A percentile compares a stretch with the other conserved stretches of the same genome.
These are phyloP conservation scores for Corymbia maculata DNA, from an alignment of 345 rosid species.

Conservation along the genomic window DNA sequence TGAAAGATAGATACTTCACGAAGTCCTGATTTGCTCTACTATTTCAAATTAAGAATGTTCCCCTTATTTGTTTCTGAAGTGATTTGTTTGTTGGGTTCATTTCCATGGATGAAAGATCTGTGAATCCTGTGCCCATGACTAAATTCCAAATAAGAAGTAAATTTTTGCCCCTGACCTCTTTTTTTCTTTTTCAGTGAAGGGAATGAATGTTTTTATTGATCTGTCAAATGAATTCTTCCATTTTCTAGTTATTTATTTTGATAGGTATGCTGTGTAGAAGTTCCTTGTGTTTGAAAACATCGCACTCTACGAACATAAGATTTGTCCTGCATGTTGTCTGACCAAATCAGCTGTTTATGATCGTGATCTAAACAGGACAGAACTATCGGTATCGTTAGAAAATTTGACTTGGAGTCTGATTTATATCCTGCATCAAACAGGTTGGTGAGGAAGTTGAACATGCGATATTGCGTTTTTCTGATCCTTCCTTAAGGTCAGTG, in stretches of 20 bases:
- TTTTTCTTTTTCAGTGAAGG: neutral
- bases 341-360: neutral
- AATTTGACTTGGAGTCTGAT: neutral
- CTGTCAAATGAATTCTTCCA: neutral
- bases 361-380: neutral
- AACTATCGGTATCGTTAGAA: neutral
- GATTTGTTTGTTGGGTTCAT: neutral
- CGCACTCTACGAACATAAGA: neutral
- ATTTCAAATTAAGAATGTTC: neutral
- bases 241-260: neutral
- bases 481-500: neutral
- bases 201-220: neutral
- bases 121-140: neutral
- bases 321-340: neutral
- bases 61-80: neutral
- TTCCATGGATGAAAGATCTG: neutral
- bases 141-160: neutral
- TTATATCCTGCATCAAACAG: neutral
- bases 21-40: neutral
- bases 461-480: neutral
- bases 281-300: neutral
- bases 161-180: neutral
- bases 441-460: constrained; percentile 3
- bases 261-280: neutral
- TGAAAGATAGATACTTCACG: neutral